Conservation (phyloP, 106 monocot species). For the Chionographis japonica region DNA sequence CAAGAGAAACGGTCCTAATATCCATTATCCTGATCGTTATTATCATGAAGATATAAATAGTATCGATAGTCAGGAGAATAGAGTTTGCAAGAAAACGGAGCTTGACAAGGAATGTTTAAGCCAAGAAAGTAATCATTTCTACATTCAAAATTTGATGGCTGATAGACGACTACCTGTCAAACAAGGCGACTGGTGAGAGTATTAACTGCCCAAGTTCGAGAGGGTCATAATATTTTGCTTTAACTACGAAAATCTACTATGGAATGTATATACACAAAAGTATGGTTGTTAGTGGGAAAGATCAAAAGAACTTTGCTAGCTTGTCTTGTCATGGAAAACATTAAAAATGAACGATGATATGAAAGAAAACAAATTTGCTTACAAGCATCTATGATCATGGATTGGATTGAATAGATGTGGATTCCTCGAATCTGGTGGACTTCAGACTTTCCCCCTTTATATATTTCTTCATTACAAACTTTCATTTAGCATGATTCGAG, state of each 20-base stretch:
- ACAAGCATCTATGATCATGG: too few species aligned
- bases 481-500: too few species aligned
- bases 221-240: constrained; percentile 82
- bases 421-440: too few species aligned
- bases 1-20: constrained; percentile 21
- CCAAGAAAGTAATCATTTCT: constrained; percentile 90
- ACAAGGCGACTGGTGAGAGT: constrained; percentile 90
- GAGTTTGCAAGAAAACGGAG: constrained; percentile 58
- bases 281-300: constrained; percentile 83
- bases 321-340: constrained; percentile 88
- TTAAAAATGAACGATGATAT: constrained; percentile 75
- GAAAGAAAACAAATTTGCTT: too few species aligned
- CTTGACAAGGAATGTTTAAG: constrained; percentile 67
- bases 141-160: constrained; percentile 77
- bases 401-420: too few species aligned
- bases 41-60: constrained; percentile 42
- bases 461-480: too few species aligned
- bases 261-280: constrained; percentile 94
- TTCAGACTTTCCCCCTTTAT: too few species aligned
- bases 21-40: constrained; percentile 39
- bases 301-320: constrained; percentile 90
- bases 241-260: constrained; percentile 88
- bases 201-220: constrained; percentile 84
- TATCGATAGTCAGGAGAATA: constrained; percentile 48
- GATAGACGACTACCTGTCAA: constrained; percentile 77